phyloP scores from a whole-genome alignment of 495 filamentous ascomycete genomes.

The Cladorrhinum samala region DNA sequence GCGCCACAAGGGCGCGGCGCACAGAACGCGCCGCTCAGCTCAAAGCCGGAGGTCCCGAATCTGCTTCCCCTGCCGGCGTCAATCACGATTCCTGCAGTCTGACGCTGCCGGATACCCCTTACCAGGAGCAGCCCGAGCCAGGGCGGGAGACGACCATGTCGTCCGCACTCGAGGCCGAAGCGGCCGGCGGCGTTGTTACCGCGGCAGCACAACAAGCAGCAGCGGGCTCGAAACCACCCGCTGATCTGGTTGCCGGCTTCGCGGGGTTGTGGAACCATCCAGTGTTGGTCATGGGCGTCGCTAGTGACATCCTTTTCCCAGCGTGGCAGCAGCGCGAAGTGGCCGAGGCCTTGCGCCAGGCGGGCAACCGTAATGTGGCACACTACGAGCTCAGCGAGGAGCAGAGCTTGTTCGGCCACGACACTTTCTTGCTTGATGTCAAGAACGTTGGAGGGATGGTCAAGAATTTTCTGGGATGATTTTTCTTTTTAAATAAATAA shows the following conservation, averaged over 20 bases:
- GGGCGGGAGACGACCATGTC: slow-evolving; percentile 25
- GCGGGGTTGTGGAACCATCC: slow-evolving; percentile 64
- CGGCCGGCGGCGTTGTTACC: neutral
- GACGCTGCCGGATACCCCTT: slow-evolving; percentile 77
- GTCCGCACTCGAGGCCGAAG: neutral
- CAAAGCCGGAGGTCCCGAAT: slow-evolving; percentile 19
- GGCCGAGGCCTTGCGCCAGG: slow-evolving; percentile 69
- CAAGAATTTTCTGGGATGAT: slow-evolving; percentile 63
- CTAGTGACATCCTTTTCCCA: slow-evolving; percentile 94
- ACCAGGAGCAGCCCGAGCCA: slow-evolving; percentile 61
- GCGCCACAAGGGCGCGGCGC: slow-evolving; percentile 33
- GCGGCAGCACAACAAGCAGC: slow-evolving; percentile 9
- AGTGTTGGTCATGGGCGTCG: slow-evolving; percentile 85
- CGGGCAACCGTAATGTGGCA: slow-evolving; percentile 71
- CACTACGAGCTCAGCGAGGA: slow-evolving; percentile 92
- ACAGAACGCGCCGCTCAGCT: slow-evolving; percentile 28
- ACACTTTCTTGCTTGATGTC: slow-evolving; percentile 91
- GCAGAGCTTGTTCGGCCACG: slow-evolving; percentile 87
- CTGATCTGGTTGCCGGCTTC: slow-evolving; percentile 75
- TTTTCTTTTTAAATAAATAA: neutral
- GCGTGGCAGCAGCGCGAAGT: slow-evolving; percentile 98
- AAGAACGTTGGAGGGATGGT: slow-evolving; percentile 84
- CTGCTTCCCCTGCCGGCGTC: too few relatives aligned
- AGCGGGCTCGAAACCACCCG: slow-evolving; percentile 46
- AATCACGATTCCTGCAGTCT: slow-evolving; percentile 61